phyloP scores from a whole-genome alignment of 2,329 filamentous ascomycete genomes.

The Xylariaceae sp. region DNA sequence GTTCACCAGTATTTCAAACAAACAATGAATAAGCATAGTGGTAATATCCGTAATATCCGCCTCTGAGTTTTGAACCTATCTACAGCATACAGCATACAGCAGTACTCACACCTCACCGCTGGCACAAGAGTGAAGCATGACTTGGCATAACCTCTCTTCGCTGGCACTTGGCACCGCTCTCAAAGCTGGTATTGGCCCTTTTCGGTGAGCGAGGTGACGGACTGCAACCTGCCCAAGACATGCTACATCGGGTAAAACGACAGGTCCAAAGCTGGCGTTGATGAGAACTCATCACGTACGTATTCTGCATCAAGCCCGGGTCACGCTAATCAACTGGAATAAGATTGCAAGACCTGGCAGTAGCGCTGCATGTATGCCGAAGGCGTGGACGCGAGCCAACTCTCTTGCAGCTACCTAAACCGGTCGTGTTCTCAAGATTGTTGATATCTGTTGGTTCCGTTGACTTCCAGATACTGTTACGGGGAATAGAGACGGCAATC shows the following conservation, averaged over 20 bases:
- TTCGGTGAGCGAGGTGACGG: slow-evolving; percentile 28
- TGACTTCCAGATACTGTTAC: no score
- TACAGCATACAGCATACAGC: neutral
- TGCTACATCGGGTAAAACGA: neutral
- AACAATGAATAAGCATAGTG: no score
- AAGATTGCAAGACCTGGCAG: slow-evolving; percentile 2
- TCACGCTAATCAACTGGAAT: slow-evolving; percentile 5
- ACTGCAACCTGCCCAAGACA: slow-evolving; percentile 14
- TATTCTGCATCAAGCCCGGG: no score
- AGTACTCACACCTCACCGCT: neutral
- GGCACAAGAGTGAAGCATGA: neutral
- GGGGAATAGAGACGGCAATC: slow-evolving; percentile 11
- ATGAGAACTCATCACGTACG: neutral
- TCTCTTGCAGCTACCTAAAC: no score
- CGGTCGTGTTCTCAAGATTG: neutral
- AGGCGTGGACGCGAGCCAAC: slow-evolving; percentile 2
- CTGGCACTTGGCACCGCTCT: neutral
- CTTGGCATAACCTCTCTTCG: neutral
- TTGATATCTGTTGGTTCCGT: no score
- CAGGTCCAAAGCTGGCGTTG: neutral
- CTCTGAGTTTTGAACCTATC: no score
- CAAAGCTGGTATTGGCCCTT: neutral
- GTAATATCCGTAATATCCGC: no score
- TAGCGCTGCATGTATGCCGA: neutral
- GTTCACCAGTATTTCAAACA: no score